Base-by-base conservation (phyloP, 305 asterid species). In the Fraxinus ornus region DNA sequence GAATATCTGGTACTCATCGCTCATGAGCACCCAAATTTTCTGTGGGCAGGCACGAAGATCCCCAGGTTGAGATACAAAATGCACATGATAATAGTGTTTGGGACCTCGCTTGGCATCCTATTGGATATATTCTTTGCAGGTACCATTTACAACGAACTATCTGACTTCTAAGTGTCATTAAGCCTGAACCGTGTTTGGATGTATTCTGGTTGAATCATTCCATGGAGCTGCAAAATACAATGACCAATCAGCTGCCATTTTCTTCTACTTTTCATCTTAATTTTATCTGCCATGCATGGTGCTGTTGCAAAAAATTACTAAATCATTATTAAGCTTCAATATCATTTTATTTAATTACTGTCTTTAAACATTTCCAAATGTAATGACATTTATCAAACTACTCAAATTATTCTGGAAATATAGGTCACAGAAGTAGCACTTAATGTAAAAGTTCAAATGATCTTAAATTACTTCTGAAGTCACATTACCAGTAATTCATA, bases 41-140 rank as follows among this genome's bases (percentile, higher is more conserved):
- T 78, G n/a, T 57, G 82, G 62, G 84, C 97, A 95, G 99, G 96
- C 95, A 97, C 80, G 99, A 97, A 84, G 90, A 90, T 79, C 99
- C 99, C 32, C 99, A 97, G 89, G 91, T 93, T 83, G 98, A 97
- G 92, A 92, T 97, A 77, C 86, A 90, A 81, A 93, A 90, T 87
- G 99, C 97, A 57, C 99, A 97, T 87, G 99, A 97, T 85, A 93
- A 88, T 87, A 91, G 99, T 86, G 98, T 97, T n/a, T 97, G 97
- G 95, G 99, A 93, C 86, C 98, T 97, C 81, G 97, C 99, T 44
- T 97, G 99, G 99, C 99, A 97, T 92, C 99, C 99, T 36, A 94
- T 91, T 44, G 99, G 99, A 55, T 93, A 97, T 87, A 91, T 97
- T 80, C 97, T 97, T 82, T 93, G 98, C 98, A 95, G 99, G 99